These are phyloP conservation scores for Colletotrichum zoysiae DNA, from an alignment of 2,329 filamentous ascomycete species.

Conservation along the genomic window DNA sequence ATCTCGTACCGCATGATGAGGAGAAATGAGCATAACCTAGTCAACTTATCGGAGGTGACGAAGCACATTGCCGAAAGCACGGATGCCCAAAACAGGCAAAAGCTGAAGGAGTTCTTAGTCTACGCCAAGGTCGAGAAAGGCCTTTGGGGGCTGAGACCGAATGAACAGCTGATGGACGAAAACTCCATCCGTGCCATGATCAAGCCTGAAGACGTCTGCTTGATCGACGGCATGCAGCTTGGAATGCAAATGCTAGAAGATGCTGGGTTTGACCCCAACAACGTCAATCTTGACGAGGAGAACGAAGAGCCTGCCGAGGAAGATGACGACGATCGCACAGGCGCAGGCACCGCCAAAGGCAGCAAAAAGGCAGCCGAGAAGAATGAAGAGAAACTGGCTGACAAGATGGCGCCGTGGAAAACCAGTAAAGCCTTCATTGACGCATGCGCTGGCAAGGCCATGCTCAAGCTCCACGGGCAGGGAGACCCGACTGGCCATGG, in stretches of 20 bases:
- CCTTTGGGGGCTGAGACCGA: slow-evolving; percentile 80
- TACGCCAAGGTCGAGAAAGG: slow-evolving; percentile 91
- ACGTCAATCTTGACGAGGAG: slow-evolving; percentile 72
- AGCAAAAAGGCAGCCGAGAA: slow-evolving; percentile 63
- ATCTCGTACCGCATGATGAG: slow-evolving; percentile 90
- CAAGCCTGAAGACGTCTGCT: slow-evolving; percentile 93
- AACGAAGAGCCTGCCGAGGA: slow-evolving; percentile 69
- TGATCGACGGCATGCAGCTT: slow-evolving; percentile 97
- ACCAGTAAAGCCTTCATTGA: slow-evolving; percentile 97
- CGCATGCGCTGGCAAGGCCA: slow-evolving; percentile 93
- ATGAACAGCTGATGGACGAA: slow-evolving; percentile 83
- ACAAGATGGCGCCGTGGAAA: slow-evolving; percentile 95
- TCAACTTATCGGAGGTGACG: slow-evolving; percentile 87
- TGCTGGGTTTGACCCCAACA: slow-evolving; percentile 82
- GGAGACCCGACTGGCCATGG: slow-evolving; percentile 95
- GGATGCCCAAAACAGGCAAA: slow-evolving; percentile 95
- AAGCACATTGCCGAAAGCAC: slow-evolving; percentile 93
- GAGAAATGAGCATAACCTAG: slow-evolving; percentile 76
- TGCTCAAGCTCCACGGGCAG: slow-evolving; percentile 94
- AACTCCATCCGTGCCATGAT: slow-evolving; percentile 87
- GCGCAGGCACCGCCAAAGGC: slow-evolving; percentile 50
- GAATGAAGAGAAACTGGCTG: slow-evolving; percentile 79
- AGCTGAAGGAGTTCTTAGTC: slow-evolving; percentile 94
- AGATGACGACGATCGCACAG: slow-evolving; percentile 58
- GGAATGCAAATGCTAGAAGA: slow-evolving; percentile 92